Evolutionary conservation across 2,329 filamentous ascomycete genomes (phyloP).

Genomic region (Beauveria brongniartii): DNA sequence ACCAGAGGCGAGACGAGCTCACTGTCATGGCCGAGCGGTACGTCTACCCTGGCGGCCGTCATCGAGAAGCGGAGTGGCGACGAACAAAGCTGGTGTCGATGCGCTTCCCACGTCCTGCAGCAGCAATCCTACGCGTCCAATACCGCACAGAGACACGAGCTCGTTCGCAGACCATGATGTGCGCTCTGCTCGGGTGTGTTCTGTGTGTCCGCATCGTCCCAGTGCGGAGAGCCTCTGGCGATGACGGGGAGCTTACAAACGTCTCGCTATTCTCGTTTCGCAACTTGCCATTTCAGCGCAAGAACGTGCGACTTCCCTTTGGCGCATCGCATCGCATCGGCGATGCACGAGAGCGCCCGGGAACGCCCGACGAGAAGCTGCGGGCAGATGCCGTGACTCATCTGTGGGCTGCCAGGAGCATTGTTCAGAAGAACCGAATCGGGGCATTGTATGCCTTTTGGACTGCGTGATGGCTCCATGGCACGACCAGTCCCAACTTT

Average conservation of each 20-base stretch:
- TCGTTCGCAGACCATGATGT: neutral
- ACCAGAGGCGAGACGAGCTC: too few species aligned
- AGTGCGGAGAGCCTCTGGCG: neutral
- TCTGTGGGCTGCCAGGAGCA: constrained; percentile 19
- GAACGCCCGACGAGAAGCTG: constrained; percentile 21
- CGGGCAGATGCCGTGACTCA: constrained; percentile 22
- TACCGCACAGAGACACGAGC: neutral
- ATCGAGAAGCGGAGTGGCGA: neutral
- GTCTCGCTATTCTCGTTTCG: neutral
- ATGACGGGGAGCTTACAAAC: neutral
- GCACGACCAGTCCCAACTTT: neutral
- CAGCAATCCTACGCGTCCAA: neutral
- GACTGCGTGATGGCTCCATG: constrained; percentile 17
- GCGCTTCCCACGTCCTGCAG: neutral
- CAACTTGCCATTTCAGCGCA: too few species aligned
- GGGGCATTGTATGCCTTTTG: constrained; percentile 20
- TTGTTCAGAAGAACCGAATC: constrained; percentile 18
- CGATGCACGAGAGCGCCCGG: constrained; percentile 5
- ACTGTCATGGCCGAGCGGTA: too few species aligned
- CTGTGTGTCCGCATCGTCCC: neutral
- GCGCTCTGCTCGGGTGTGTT: neutral
- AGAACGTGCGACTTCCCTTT: neutral
- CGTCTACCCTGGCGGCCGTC: too few species aligned
- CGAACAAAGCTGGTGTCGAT: neutral
- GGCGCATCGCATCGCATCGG: neutral